phyloP scores from a whole-genome alignment of 2,329 filamentous ascomycete species.

The Diplodia mutila region DNA sequence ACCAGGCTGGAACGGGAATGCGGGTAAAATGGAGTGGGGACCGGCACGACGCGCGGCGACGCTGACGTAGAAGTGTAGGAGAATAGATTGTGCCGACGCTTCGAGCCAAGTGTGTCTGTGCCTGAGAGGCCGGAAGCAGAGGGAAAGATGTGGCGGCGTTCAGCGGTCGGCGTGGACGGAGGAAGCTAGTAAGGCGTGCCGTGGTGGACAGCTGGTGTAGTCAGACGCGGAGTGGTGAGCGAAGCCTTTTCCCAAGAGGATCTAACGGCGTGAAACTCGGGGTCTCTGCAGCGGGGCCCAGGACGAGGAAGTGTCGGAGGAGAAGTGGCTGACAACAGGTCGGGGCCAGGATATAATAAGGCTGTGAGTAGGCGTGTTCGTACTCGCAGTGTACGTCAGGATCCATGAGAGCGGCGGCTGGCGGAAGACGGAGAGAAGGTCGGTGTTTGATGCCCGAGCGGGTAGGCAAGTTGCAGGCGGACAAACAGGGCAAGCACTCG shows the following conservation, averaged over 20 bases:
- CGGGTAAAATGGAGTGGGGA: constrained; percentile 3
- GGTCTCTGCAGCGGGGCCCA: neutral
- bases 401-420: neutral
- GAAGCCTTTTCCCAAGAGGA: neutral
- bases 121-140: neutral
- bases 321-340: neutral
- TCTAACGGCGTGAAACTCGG: neutral
- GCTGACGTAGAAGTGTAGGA: constrained; percentile 1
- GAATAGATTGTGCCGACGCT: constrained; percentile 8
- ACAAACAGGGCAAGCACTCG: constrained; percentile 13
- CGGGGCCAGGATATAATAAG: constrained; percentile 5
- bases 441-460: neutral
- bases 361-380: neutral
- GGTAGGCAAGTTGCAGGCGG: neutral
- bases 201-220: neutral
- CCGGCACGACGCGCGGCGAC: constrained; percentile 13
- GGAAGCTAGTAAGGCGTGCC: neutral
- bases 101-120: neutral
- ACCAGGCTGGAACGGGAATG: neutral
- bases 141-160: neutral
- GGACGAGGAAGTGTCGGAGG: neutral
- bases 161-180: neutral
- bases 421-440: neutral
- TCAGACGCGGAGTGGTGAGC: neutral
- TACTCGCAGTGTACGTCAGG: constrained; percentile 6